Evolutionary conservation across 106 monocot genomes (phyloP), one percentile per base, ranked within the genome.

Genomic region (Xerophyta viscosa): DNA sequence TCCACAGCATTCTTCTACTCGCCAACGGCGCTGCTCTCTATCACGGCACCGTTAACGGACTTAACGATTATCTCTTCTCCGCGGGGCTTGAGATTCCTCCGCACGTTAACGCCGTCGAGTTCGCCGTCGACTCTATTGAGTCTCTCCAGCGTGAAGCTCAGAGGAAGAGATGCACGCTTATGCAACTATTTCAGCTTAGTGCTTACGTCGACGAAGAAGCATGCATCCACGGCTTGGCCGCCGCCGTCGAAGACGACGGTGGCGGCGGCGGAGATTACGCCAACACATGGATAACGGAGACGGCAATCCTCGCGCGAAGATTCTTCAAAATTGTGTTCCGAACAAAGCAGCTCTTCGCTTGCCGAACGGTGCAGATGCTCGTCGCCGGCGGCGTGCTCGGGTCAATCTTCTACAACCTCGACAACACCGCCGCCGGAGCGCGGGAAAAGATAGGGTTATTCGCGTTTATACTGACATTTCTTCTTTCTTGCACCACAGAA

Each of bases 401-500:
- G 48, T 82, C 88, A 27, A 96, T 96, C 61, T 96, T 96, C 70
- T 79, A 58, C 71, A 23, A 81, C 25, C 74, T 96, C 19, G 44
- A 54, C 0, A 54, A 62, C 26, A 69, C 63, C 27, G n/a, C 41
- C 15, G 10, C 47, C 15, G 67, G 73, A 15, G 75, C 67, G 1
- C 22, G 51, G 24, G 94, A 81, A 58, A 62, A 75, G 1, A 84
- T 85, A 0, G 94, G 94, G 10, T 75, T 96, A 31, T 96, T 96
- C 30, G 94, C 94, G 3, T 96, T 96, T 73, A 70, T 79, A 13
- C 70, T 96, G 21, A 96, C 88, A 2, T 89, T 85, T 62, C 76
- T 89, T 22, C 81, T 96, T 50, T 84, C 88, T 19, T 78, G 64
- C 70, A 96, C 94, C 20, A 82, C 77, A 12, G 94, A 96, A 29